Percentiles rank a stretch among this genome's conserved stretches.
These are phyloP conservation scores for Tuber microsphaerosporum DNA, from an alignment of 495 filamentous ascomycete species.

Conservation along the genomic window DNA sequence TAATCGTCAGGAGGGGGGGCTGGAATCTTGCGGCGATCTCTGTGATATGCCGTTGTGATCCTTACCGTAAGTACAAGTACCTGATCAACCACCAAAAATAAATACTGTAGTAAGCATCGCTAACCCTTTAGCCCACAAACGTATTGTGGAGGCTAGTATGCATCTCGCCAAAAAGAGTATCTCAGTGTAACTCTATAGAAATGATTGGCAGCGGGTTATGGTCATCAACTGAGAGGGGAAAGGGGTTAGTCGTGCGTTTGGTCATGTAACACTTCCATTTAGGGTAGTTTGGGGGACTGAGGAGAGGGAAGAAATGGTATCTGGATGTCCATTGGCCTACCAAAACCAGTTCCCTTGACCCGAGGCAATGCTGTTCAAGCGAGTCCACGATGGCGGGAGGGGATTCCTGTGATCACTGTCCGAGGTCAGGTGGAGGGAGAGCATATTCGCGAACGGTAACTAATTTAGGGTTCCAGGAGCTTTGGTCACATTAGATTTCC, in stretches of 20 bases:
- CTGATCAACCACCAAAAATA: not conserved
- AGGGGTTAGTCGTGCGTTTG: not conserved
- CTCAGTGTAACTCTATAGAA: not conserved
- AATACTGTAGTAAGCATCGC: not conserved
- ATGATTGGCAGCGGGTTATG: not conserved
- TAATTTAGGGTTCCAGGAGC: not conserved
- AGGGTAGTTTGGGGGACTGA: not conserved
- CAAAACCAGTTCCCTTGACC: not conserved
- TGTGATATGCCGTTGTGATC: not conserved
- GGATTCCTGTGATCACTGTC: not conserved
- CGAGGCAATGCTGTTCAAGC: not conserved
- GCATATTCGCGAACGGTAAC: not conserved
- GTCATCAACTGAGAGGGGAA: not conserved
- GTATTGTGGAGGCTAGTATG: not conserved
- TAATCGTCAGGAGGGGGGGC: not conserved
- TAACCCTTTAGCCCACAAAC: not conserved
- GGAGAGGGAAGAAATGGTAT: not conserved
- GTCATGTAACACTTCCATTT: not conserved
- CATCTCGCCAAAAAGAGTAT: not conserved
- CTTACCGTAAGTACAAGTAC: not conserved
- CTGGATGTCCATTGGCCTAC: not conserved
- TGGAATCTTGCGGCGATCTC: not conserved
- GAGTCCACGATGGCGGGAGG: not conserved
- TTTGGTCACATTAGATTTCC: not conserved
- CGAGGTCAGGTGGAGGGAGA: not conserved